These are phyloP conservation scores for Psilocybe sp. DNA, from an alignment of 768 basidiomycete species.

Conservation along the genomic window DNA sequence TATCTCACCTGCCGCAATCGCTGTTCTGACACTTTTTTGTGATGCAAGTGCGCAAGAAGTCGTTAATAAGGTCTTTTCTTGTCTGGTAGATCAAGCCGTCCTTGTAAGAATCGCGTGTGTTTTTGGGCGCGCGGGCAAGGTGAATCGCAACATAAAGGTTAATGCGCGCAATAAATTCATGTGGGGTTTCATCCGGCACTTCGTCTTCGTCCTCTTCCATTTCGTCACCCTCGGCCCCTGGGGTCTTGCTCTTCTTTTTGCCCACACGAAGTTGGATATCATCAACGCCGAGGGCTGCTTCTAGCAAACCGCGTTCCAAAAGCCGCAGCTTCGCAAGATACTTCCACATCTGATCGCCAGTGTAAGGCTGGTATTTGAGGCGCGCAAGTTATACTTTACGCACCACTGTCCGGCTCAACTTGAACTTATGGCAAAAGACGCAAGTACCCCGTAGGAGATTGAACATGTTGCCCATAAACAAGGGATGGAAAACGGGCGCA, in stretches of 20 bases:
- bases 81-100: conserved; percentile 84
- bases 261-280: conserved; percentile 49
- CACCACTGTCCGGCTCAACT: conserved; percentile 72
- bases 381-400: conserved; percentile 10
- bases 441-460: conserved; percentile 85
- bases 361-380: conserved; percentile 4
- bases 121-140: conserved; percentile 42
- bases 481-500: conserved; percentile 91
- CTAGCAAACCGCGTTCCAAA: conserved; percentile 85
- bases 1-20: conserved; percentile 76
- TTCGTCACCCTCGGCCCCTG: conserved; percentile 38
- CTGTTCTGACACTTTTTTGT: conserved; percentile 73
- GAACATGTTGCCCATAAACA: conserved; percentile 92
- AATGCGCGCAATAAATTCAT: conserved; percentile 60
- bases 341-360: conserved; percentile 60
- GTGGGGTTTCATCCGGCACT: conserved; percentile 51
- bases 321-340: conserved; percentile 85
- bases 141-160: conserved; percentile 66
- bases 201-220: conserved; percentile 43
- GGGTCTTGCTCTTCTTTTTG: conserved; percentile 25
- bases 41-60: conserved; percentile 72
- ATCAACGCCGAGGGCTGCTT: conserved; percentile 77
- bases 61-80: conserved; percentile 76
- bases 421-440: conserved; percentile 93
- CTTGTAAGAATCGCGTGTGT: conserved; percentile 84